A percentile compares a stretch with the other conserved stretches of the same genome.
These are phyloP conservation scores for Exsudoporus floridanus DNA, from an alignment of 1,284 basidiomycete species.

Conservation along the genomic window DNA sequence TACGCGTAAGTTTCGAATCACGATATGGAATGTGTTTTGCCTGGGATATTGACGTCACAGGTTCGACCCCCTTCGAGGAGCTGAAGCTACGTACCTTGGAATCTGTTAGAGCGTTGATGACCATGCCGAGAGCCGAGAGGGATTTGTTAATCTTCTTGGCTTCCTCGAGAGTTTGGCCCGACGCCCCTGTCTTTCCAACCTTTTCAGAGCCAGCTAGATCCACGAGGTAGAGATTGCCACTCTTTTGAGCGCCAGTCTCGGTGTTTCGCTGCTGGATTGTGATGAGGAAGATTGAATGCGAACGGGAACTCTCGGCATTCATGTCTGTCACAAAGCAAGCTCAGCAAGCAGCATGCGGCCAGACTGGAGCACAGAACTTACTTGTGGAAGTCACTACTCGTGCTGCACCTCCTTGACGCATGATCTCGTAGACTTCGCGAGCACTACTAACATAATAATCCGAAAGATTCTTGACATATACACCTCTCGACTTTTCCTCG, in stretches of 20 bases:
- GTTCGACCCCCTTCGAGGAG: not conserved
- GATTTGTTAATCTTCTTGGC: conserved; percentile 99
- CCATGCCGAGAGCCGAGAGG: conserved; percentile 97
- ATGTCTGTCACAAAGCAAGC: conserved; percentile 69
- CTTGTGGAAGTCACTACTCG: conserved; percentile 95
- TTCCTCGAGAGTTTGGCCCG: conserved; percentile 97
- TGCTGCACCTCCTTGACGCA: conserved; percentile 92
- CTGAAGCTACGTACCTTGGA: conserved; percentile 65
- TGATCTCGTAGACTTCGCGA: conserved; percentile 98
- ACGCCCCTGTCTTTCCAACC: conserved; percentile 98
- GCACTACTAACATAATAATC: conserved; percentile 98
- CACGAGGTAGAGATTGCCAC: conserved; percentile 95
- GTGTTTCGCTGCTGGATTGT: conserved; percentile 97
- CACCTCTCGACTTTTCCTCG: conserved; percentile 96
- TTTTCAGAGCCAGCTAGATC: conserved; percentile 99
- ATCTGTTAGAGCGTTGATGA: conserved; percentile 98
- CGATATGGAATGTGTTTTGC: conserved; percentile 98
- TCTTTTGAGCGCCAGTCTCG: conserved; percentile 94
- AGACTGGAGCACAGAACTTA: conserved; percentile 42
- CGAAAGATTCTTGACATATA: conserved; percentile 97
- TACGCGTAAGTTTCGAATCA: conserved; percentile 98
- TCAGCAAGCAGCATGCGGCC: conserved; percentile 5
- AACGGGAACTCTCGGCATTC: conserved; percentile 99
- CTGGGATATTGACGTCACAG: conserved; percentile 43
- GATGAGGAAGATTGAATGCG: conserved; percentile 98